Evolutionary conservation across 352 stramenopile species (phyloP), one percentile per base, ranked within the genome.

Genomic region (Elongisporangium prolatum): DNA sequence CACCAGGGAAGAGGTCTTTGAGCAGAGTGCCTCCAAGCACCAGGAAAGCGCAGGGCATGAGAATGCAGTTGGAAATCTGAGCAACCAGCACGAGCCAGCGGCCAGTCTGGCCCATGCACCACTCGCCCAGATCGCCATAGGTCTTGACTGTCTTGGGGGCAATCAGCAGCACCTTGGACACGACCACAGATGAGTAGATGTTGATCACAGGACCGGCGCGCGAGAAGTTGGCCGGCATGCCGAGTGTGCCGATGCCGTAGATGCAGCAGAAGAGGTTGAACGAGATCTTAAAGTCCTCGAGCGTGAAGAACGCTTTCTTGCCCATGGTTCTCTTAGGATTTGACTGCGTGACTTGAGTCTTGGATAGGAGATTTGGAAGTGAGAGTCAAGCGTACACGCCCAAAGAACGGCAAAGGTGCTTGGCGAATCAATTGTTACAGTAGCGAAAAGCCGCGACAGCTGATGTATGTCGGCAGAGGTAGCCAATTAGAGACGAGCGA

Each of bases 201-300:
- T 86, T 86, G 59, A 77, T 69, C 9, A 67, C 64, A 2, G 67
- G 67, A 0, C 78, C 78, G 3, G 78, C 80, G 18, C 78, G 78
- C 16, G 78, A 69, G 59, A 84, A 89, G 60, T 86, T 89, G 54
- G 71, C 78, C 18, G 79, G 77, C 11, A 89, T 63, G 24, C 77
- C 74, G 5, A 89, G 69, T 37, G 79, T 87, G 24, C 79, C 79
- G 52, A 89, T 85, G 54, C 78, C 78, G 48, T 84, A 88, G 25
- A 88, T 74, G 48, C 69, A 79, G 59, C 78, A 88, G 60, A 84
- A 80, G 67, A 84, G 79, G 63, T 79, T 84, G 63, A 84, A 84
- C 28, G 65, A 65, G 55, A 81, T 85, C 57, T 88, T 88, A 51
- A 78, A 53, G 58, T 88, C 77, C 48, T 88, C 78, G n/a, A 61